Evolutionary conservation across 2,329 filamentous ascomycete species (phyloP).

Genomic region (Capronia coronata): DNA sequence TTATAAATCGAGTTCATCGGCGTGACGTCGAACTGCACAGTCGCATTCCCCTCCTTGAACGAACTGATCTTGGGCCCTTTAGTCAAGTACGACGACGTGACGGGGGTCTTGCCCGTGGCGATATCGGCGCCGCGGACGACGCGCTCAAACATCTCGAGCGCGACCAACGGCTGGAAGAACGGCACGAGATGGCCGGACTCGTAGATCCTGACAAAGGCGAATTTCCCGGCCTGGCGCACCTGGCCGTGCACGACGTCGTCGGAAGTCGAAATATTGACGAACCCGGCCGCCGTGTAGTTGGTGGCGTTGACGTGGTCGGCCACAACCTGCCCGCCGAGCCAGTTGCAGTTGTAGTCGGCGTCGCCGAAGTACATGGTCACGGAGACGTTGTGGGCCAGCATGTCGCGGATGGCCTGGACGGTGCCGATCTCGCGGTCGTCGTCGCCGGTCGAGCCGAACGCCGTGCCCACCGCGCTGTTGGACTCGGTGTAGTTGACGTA

Average conservation of each 20-base stretch:
- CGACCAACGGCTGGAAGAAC: constrained; percentile 49
- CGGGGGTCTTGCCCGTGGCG: constrained; percentile 43
- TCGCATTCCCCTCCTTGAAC: constrained; percentile 37
- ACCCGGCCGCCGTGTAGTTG: constrained; percentile 34
- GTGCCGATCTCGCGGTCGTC: constrained; percentile 39
- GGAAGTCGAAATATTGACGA: constrained; percentile 33
- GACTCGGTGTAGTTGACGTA: constrained; percentile 46
- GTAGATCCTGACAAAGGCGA: constrained; percentile 39
- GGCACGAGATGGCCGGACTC: constrained; percentile 39
- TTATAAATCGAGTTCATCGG: constrained; percentile 17
- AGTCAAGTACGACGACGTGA: constrained; percentile 46
- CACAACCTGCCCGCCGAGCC: constrained; percentile 50
- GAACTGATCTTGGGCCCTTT: constrained; percentile 44
- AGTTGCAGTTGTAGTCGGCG: constrained; percentile 32
- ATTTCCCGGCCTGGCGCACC: constrained; percentile 44
- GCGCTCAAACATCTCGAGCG: constrained; percentile 55
- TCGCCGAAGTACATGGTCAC: constrained; percentile 32
- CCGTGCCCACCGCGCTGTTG: constrained; percentile 36
- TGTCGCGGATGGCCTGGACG: constrained; percentile 38
- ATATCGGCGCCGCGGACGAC: constrained; percentile 52
- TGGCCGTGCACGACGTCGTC: constrained; percentile 48
- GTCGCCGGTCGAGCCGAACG: constrained; percentile 43
- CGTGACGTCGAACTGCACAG: constrained; percentile 24
- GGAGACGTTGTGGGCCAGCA: constrained; percentile 39
- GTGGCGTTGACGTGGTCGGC: constrained; percentile 44